A percentile compares a stretch with the other conserved stretches of the same genome.
Conservation (phyloP, 495 filamentous ascomycete genomes). For the Tuber melanosporum region DNA sequence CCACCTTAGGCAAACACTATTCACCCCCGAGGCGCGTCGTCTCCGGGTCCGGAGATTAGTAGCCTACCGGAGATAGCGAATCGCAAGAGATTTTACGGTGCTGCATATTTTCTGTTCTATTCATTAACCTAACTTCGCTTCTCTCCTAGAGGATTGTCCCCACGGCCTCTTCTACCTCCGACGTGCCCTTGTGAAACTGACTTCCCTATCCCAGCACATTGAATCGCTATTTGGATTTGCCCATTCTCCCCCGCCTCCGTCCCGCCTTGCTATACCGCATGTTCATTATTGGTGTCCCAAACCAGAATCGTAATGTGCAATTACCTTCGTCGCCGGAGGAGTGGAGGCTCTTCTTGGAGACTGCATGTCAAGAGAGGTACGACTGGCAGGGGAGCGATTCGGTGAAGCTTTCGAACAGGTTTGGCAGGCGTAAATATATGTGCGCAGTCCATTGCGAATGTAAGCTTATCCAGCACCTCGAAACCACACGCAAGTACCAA, state of each 20-base stretch:
- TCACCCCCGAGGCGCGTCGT: too few species aligned
- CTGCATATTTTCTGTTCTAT: too few species aligned
- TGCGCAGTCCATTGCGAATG: neutral
- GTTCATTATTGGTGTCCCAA: neutral
- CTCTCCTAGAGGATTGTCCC: too few species aligned
- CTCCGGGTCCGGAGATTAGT: too few species aligned
- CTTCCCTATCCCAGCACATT: neutral
- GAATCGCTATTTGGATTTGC: neutral
- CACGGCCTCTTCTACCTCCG: too few species aligned
- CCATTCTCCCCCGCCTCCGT: neutral
- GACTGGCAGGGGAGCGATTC: neutral
- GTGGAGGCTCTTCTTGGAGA: neutral
- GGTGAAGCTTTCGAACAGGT: neutral
- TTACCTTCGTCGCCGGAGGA: neutral
- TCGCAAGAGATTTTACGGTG: too few species aligned
- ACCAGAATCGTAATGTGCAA: neutral
- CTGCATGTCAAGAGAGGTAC: neutral
- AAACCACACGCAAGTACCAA: neutral
- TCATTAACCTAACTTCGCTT: too few species aligned
- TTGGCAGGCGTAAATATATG: neutral
- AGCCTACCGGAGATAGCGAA: too few species aligned
- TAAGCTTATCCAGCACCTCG: neutral
- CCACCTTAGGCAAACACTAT: too few species aligned
- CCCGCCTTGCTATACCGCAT: neutral
- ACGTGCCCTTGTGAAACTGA: too few species aligned